Evolutionary conservation across 164 flowering plant species (phyloP).

Genomic region (Hamamelis virginiana): DNA sequence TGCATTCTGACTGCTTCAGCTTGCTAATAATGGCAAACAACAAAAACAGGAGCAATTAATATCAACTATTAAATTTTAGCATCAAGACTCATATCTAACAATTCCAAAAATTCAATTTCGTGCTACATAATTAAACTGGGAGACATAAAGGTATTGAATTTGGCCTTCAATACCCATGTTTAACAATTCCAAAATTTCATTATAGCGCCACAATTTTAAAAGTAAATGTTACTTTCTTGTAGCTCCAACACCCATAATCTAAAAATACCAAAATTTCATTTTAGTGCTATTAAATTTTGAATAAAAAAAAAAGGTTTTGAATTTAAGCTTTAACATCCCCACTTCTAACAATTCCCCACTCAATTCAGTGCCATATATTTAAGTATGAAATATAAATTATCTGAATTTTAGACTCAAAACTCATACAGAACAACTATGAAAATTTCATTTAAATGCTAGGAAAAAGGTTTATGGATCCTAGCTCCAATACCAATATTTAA

Average conservation of each 20-base stretch:
- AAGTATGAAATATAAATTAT: neutral
- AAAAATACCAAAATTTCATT: neutral
- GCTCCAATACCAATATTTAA: too few species aligned
- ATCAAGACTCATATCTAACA: neutral
- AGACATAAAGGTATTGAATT: neutral
- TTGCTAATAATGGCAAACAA: constrained; percentile 48
- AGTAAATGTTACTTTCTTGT: neutral
- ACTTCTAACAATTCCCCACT: neutral
- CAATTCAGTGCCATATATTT: neutral
- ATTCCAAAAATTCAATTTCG: neutral
- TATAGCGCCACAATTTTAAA: neutral
- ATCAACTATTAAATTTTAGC: neutral
- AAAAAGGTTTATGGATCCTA: too few species aligned
- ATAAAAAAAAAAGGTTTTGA: too few species aligned
- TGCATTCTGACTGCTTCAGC: constrained; percentile 55
- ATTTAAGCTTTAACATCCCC: too few species aligned
- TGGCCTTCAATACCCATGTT: neutral
- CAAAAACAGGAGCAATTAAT: neutral
- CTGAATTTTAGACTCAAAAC: too few species aligned
- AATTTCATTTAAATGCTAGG: too few species aligned
- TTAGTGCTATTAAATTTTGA: too few species aligned
- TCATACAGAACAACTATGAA: too few species aligned
- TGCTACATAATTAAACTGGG: neutral
- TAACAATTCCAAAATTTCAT: neutral
- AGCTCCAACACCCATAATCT: neutral